Evolutionary conservation across 2,329 filamentous ascomycete genomes (phyloP).

Genomic region (Knoxdaviesia capensis): DNA sequence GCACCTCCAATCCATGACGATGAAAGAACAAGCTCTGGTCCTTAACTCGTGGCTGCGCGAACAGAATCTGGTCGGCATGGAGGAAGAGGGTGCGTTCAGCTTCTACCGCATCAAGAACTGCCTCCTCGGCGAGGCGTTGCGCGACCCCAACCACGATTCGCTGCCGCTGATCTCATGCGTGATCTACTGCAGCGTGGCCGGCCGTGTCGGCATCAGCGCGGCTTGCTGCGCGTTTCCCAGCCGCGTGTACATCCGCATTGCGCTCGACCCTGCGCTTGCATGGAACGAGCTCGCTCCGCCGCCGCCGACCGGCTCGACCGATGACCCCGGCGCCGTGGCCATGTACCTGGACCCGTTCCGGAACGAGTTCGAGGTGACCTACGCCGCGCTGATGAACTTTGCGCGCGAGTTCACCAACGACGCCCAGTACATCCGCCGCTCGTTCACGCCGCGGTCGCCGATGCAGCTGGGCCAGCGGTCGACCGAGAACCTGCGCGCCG

Average conservation of each 20-base stretch:
- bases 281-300: not conserved
- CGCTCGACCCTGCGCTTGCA: no score
- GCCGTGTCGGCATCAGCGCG: conserved; percentile 53
- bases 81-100: conserved; percentile 32
- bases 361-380: conserved; percentile 43
- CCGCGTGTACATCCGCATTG: conserved; percentile 48
- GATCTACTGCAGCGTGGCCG: conserved; percentile 68
- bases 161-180: conserved; percentile 71
- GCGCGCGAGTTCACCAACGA: no score
- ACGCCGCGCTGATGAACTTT: conserved; percentile 7
- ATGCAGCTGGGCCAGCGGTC: no score
- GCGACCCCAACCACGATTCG: conserved; percentile 52
- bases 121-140: conserved; percentile 66
- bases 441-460: no score
- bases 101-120: conserved; percentile 75
- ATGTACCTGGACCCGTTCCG: conserved; percentile 80
- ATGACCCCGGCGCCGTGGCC: conserved; percentile 6
- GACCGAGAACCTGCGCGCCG: no score
- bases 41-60: conserved; percentile 50
- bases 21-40: conserved; percentile 44
- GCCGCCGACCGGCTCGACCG: conserved; percentile 11
- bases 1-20: conserved; percentile 32
- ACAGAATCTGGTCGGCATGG: conserved; percentile 50
- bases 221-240: conserved; percentile 65
- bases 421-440: no score